Evolutionary conservation across 1,284 basidiomycete species (phyloP).

Genomic region (Pisolithus thermaeus): DNA sequence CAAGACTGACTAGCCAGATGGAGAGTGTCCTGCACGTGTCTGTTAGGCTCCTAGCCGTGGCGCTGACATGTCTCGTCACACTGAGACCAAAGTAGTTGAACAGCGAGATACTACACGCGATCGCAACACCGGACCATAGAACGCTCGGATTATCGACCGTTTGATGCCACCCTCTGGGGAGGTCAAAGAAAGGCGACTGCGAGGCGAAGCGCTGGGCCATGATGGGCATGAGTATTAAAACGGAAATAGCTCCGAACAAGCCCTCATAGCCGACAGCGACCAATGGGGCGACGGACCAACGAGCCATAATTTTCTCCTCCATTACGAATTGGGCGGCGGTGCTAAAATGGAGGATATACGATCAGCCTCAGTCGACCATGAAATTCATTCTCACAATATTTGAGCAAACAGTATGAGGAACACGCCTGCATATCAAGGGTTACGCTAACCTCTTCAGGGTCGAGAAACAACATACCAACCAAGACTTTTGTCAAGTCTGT

Average conservation of each 20-base stretch:
- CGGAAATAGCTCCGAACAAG: conserved; percentile 80
- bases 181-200: conserved; percentile 83
- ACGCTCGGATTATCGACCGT: conserved; percentile 79
- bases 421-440: conserved; percentile 49
- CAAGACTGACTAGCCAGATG: conserved; percentile 86
- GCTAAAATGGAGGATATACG: conserved; percentile 36
- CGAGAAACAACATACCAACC: conserved; percentile 43
- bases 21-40: conserved; percentile 95
- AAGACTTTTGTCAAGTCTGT: conserved; percentile 61
- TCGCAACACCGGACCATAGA: conserved; percentile 70
- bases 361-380: conserved; percentile 12
- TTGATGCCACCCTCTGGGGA: conserved; percentile 86
- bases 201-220: conserved; percentile 51
- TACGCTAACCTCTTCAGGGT: neutral
- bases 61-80: conserved; percentile 87
- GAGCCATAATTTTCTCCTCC: conserved; percentile 82
- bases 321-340: conserved; percentile 90
- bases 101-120: conserved; percentile 80
- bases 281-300: conserved; percentile 86
- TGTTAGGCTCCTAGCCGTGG: conserved; percentile 84
- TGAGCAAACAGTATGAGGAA: conserved; percentile 96
- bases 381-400: conserved; percentile 68
- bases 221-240: conserved; percentile 71
- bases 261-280: conserved; percentile 95
- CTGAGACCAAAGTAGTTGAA: conserved; percentile 97